Base-by-base conservation (phyloP, 495 filamentous ascomycete species). In the Aspergillus affinis region DNA sequence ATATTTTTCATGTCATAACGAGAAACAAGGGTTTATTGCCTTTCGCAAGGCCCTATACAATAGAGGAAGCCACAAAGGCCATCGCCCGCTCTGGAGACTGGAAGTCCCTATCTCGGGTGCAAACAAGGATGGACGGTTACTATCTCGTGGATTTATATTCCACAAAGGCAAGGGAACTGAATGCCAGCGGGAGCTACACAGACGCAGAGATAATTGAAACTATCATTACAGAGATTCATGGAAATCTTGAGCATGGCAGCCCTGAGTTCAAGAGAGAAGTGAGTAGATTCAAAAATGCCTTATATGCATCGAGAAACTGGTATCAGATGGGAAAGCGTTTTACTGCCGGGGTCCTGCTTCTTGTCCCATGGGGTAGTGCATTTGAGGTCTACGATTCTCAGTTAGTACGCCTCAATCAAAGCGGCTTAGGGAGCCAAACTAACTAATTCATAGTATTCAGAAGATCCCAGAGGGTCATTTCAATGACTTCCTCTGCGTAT, bases 301-400 rank as follows among this genome's bases (percentile, higher is more conserved):
- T 51, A 13, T 51, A 51, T 26, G 12, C 12, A 26, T 8, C 7
- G 2, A 51, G 48, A 23, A 51, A 51, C 48, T 51, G 48, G 21
- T 51, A 51, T 23, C 48, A 23, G 19, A 8, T 26, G 7, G 19
- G 2, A 9, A 51, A 26, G 19, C 4, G 48, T 9, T 51, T 9
- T 51, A 18, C 6, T 4, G 4, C 13, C 6, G 48, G 48, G 2
- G 21, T 51, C 13, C 6, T 51, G 7, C 7, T 23, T 8, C 48
- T 20, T 51, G 48, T 51, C 7, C 48, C 48, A 8, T 9, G 7
- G 6, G 48, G 48, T 18, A 13, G 48, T 26, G 21, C 2, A 3
- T 51, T 51, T 13, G 48, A 51, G 19, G 21, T 51, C 13, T 51
- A 51, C 21, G 48, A 51, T 23, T 51, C n/a, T n/a, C n/a, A n/a